Evolutionary conservation across 2,329 filamentous ascomycete species (phyloP), one percentile per base, ranked within the genome.

Genomic region (Cryphonectria japonica): DNA sequence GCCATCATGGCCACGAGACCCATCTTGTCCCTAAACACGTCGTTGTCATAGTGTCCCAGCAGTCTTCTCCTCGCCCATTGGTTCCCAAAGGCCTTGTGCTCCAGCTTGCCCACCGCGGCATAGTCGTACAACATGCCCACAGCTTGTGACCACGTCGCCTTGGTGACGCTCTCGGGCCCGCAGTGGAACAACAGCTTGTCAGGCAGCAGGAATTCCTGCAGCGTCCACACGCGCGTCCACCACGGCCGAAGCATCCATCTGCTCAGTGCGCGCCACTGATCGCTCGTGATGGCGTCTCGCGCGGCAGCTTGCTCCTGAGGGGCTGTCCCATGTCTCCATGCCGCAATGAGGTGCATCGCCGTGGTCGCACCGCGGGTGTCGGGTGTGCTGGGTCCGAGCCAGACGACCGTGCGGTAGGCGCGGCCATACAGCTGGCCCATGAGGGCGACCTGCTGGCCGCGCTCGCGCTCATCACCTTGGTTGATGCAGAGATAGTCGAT

Each of bases 171-270:
- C 54, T 68, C 52, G n/a, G 19, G 32, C 13, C 66, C 57, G 50
- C 34, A 68, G 41, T 68, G 43, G 19, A 60, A 68, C 9, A 32
- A 29, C 7, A 68, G 66, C 54, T 39, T 32, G 14, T 68, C 37
- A 5, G 57, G 66, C 14, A 61, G 37, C 37, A 69, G 19, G 26
- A 69, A 61, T 26, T 68, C 66, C 59, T 68, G 66, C 34, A 69
- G 68, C n/a, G 68, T 65, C 61, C 67, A 69, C n/a, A 54, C 67
- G 14, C 61, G 67, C 16, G 37, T 59, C 61, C 50, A 69, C 50
- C 68, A 69, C 37, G 66, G 57, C 54, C 52, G 34, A 11, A 29
- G 22, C 66, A 68, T 68, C 66, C 66, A 61, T 13, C 16, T 34
- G 34, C 65, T 37, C 26, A 67, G 32, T 7, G 65, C 65, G 16